Conservation (phyloP, 2,329 filamentous ascomycete genomes). For the Colletotrichum neosansevieriae region DNA sequence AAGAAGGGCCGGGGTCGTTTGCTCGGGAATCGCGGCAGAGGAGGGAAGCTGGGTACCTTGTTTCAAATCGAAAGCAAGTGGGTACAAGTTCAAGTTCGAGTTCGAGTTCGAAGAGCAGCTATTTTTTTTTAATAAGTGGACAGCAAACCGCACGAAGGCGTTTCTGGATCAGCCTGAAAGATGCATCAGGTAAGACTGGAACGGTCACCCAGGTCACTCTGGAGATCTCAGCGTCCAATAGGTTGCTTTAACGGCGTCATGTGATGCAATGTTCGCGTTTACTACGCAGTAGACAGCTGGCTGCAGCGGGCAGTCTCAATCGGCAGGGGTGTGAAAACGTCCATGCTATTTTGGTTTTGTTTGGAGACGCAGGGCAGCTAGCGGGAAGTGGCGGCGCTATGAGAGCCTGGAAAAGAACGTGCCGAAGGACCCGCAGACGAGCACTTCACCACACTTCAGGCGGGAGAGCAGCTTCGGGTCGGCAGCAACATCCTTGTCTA, state of each 20-base stretch:
- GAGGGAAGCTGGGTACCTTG: conserved; percentile 7
- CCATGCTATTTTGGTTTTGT: too few relatives aligned
- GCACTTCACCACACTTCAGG: too few relatives aligned
- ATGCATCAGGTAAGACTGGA: conserved; percentile 18
- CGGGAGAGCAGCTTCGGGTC: too few relatives aligned
- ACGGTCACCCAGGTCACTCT: conserved; percentile 22
- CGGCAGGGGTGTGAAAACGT: too few relatives aligned
- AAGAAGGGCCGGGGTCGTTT: background rate
- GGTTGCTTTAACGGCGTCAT: conserved; percentile 32
- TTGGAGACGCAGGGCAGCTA: background rate
- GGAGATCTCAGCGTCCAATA: conserved; percentile 28
- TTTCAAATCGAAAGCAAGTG: conserved; percentile 15
- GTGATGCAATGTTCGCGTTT: conserved; percentile 27
- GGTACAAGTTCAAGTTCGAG: background rate
- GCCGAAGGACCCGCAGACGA: conserved; percentile 33
- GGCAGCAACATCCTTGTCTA: conserved; percentile 30
- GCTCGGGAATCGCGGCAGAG: background rate
- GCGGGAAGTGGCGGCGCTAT: conserved; percentile 4
- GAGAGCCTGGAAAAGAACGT: conserved; percentile 11
- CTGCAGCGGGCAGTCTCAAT: conserved; percentile 15
- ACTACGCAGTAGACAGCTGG: conserved; percentile 38
- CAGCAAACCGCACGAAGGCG: background rate
- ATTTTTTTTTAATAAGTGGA: background rate
- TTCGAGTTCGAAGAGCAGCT: background rate
- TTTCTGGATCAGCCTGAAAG: conserved; percentile 12